Conservation (phyloP, 2,329 filamentous ascomycete genomes). For the Colletotrichum sojae region DNA sequence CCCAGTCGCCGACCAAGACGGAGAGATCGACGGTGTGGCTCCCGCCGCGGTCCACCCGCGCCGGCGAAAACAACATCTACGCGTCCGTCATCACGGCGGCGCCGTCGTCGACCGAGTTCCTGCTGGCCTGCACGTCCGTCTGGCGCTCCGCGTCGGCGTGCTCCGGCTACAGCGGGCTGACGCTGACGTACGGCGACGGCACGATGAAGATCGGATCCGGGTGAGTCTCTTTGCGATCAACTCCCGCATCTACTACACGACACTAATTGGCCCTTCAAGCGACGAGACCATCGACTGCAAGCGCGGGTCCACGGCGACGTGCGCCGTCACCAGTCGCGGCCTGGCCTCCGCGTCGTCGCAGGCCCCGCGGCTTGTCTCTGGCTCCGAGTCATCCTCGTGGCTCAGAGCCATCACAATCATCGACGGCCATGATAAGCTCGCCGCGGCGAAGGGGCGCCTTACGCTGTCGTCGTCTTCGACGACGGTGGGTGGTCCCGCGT, state of each 20-base stretch:
- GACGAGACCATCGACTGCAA: slow-evolving; percentile 31
- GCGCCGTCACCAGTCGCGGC: slow-evolving; percentile 1
- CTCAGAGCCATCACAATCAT: slow-evolving; percentile 37
- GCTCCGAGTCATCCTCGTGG: slow-evolving; percentile 23
- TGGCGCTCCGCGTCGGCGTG: slow-evolving; percentile 31
- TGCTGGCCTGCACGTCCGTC: slow-evolving; percentile 30
- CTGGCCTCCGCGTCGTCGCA: neutral
- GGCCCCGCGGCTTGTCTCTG: neutral
- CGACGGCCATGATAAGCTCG: slow-evolving; percentile 22
- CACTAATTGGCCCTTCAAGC: neutral
- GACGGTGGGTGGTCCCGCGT: neutral
- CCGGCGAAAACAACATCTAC: slow-evolving; percentile 27
- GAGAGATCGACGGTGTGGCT: slow-evolving; percentile 33
- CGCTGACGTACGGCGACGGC: slow-evolving; percentile 30
- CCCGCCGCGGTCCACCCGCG: slow-evolving; percentile 29
- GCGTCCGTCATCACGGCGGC: slow-evolving; percentile 39
- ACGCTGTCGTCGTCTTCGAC: neutral
- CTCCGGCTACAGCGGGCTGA: slow-evolving; percentile 30
- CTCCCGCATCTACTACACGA: too few relatives aligned
- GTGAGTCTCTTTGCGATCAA: neutral
- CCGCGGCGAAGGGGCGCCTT: neutral
- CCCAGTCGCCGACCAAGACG: slow-evolving; percentile 27
- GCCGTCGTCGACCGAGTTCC: slow-evolving; percentile 32
- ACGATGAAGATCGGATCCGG: slow-evolving; percentile 30
- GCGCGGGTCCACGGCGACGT: slow-evolving; percentile 21